phyloP scores from a whole-genome alignment of 2,329 filamentous ascomycete genomes.

The Elsinoe batatas region DNA sequence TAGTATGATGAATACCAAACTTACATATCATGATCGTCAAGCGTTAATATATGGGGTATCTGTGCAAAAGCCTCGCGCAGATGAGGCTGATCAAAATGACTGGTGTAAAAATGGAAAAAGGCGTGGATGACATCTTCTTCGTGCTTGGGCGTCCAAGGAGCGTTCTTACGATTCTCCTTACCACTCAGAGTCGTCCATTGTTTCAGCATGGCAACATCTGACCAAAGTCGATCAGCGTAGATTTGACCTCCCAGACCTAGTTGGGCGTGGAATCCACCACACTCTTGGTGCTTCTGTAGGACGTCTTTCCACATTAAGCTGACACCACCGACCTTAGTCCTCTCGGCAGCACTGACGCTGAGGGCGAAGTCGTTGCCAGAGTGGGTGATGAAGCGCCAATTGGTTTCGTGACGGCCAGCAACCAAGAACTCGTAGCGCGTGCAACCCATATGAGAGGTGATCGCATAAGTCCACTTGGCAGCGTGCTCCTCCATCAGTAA shows the following conservation, averaged over 20 bases:
- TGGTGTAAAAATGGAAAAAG: slow-evolving; percentile 98
- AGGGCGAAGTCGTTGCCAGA: slow-evolving; percentile 94
- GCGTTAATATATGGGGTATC: slow-evolving; percentile 84
- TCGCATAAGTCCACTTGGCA: slow-evolving; percentile 93
- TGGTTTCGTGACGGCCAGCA: slow-evolving; percentile 77
- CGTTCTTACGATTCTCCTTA: slow-evolving; percentile 83
- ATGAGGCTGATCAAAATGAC: slow-evolving; percentile 94
- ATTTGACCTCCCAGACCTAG: slow-evolving; percentile 89
- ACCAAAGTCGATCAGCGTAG: slow-evolving; percentile 91
- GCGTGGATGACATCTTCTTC: slow-evolving; percentile 93
- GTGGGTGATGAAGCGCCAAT: slow-evolving; percentile 92
- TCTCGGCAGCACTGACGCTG: slow-evolving; percentile 75
- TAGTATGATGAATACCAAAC: slow-evolving; percentile 31
- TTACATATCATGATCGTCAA: slow-evolving; percentile 98
- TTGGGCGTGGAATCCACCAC: slow-evolving; percentile 90
- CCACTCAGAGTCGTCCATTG: slow-evolving; percentile 93
- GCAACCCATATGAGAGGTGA: slow-evolving; percentile 92
- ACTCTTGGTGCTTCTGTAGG: slow-evolving; percentile 92
- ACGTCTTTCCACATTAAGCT: slow-evolving; percentile 99
- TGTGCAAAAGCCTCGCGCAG: slow-evolving; percentile 92
- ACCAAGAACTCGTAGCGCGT: slow-evolving; percentile 98
- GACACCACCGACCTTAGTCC: slow-evolving; percentile 74
- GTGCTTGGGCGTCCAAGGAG: slow-evolving; percentile 84
- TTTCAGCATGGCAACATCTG: slow-evolving; percentile 83
- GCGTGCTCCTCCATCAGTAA: slow-evolving; percentile 76